Evolutionary conservation across 2,329 filamentous ascomycete species (phyloP), one percentile per base, ranked within the genome.

Genomic region (Teratosphaeria nubilosa): DNA sequence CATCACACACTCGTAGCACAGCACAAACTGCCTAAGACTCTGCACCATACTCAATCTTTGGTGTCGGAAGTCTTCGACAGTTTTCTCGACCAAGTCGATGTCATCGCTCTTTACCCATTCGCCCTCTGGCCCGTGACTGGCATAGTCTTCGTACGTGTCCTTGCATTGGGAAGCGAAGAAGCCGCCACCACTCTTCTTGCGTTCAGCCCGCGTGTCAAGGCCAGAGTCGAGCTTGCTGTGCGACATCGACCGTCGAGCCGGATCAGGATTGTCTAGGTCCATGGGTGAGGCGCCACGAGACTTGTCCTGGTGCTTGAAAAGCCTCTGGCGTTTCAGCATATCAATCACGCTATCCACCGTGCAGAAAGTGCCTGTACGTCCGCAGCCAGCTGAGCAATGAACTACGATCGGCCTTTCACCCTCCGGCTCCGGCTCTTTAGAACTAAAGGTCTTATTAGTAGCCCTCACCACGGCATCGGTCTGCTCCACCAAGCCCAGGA

Each of bases 41-140:
- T 97, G 94, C 51, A 99, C 92, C 91, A 97, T 99, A 73, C 91
- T 96, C 22, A 96, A 76, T 63, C 94, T 80, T 75, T 99, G 94
- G 54, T 82, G 78, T 58, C 94, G 81, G 73, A 99, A 96, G 66
- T 96, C 91, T 66, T 94, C 88, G 1, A 99, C 92, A 0, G 91
- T 94, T 70, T 85, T 86, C 62, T 89, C 86, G 53, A 99, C 85
- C 60, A 97, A 74, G 71, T 99, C 94, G 1, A 88, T 70, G 27
- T 83, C 80, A 53, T 89, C 84, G 61, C 87, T 80, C 14, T 79
- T 74, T n/a, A 91, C 70, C 88, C 88, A 95, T 20, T 75, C 76
- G 1, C 80, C 80, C 14, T 72, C 67, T 45, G 69, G 64, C 14
- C 63, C 64, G 30, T 73, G 68, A 22, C 69, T 62, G 37, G 68